A percentile compares a stretch with the other conserved stretches of the same genome.
These are phyloP conservation scores for Flaveria bidentis DNA, from an alignment of 129 eudicot species.

Conservation along the genomic window DNA sequence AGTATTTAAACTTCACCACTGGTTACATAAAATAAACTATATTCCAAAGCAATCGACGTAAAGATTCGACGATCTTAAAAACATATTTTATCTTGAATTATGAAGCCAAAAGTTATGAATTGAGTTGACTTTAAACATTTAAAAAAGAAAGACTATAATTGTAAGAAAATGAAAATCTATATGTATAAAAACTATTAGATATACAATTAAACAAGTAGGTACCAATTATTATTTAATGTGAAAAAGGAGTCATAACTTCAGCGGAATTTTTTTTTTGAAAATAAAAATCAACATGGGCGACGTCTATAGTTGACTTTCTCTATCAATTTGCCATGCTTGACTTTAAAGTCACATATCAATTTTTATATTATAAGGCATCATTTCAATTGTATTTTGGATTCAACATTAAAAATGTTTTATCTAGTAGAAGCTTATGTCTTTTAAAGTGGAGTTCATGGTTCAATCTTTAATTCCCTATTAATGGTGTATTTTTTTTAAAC, in stretches of 20 bases:
- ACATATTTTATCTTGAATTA: neutral
- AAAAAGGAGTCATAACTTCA: conserved; percentile 17
- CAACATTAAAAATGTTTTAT: too few species aligned
- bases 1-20: too few species aligned
- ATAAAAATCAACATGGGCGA: conserved; percentile 26
- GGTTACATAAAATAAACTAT: neutral
- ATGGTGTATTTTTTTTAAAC: too few species aligned
- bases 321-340: conserved; percentile 27
- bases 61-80: neutral
- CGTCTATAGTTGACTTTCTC: conserved; percentile 30
- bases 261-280: conserved; percentile 8
- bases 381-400: neutral
- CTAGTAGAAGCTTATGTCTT: too few species aligned
- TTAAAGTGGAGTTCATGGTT: too few species aligned
- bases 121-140: neutral
- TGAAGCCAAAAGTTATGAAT: neutral
- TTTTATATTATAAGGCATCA: neutral
- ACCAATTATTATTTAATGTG: conserved; percentile 2
- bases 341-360: neutral
- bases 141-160: neutral
- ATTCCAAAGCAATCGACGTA: neutral
- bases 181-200: neutral
- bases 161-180: neutral
- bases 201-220: too few species aligned
- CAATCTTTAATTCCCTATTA: too few species aligned